Base-by-base conservation (phyloP, 345 rosid genomes). In the Melaleuca alternifolia region DNA sequence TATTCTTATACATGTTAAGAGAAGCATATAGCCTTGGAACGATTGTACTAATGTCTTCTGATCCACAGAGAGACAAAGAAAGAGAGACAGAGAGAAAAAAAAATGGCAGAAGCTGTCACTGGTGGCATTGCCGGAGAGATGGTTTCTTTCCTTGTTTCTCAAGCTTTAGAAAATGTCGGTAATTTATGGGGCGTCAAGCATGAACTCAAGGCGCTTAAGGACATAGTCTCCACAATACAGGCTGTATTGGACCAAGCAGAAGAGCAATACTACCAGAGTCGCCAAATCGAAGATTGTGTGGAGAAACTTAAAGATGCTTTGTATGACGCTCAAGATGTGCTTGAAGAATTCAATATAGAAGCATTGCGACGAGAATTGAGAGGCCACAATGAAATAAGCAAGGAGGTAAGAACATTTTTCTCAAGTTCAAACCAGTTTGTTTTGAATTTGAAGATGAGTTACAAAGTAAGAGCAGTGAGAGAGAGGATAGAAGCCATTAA, bases 251-350 rank as follows among this genome's bases (percentile, higher is more conserved):
- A 51, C 20, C 85, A 87, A 51, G 92, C 88, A n/a, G 88, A 88
- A 57, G 76, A n/a, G 51, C 28, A 14, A 61, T 59, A 24, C 44
- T 3, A 76, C 52, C 21, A 54, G 33, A 84, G 12, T n/a, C 20
- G 18, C 7, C 77, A 53, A 65, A 83, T 87, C 56, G 37, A 46
- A 71, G 85, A 3, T 33, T 91, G 94, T 90, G 51, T 92, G 13
- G 62, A 33, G 9, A 61, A 75, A 26, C 83, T 92, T 33, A 89
- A 84, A 57, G 91, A 83, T 4, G 90, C 83, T 0, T 37, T 88
- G 5, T 89, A 86, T 62, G 92, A 91, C 3, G 89, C 88, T 0
- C 89, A 92, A 18, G 94, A 91, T 18, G 50, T 91, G 86, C 85
- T 89, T 5, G 91, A 91, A 71, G 92, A 89, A 28, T 65, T 92